Base-by-base conservation (phyloP, 108 stramenopile genomes). In the Schizochytrium sp. region DNA sequence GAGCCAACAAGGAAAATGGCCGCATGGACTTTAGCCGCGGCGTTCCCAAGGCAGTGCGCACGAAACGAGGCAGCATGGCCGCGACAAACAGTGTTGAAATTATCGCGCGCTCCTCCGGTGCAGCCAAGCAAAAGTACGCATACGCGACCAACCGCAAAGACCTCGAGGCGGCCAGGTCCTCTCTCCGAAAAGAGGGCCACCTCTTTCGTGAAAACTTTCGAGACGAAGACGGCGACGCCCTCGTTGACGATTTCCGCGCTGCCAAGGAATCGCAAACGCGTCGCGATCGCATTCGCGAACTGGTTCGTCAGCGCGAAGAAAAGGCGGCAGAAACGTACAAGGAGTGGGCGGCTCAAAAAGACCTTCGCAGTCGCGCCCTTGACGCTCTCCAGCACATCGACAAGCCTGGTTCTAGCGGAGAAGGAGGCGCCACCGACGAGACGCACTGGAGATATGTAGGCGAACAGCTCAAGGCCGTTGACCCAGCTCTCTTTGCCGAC, bases 391-490 rank as follows among this genome's bases (percentile, higher is more conserved):
- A 83, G 28, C 51, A 53, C 48, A 83, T 83, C 1, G 76, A 47
- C n/a, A 83, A 83, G 51, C 76, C 76, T 16, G 76, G 48, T 12
- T 45, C 12, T 34, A 47, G 19, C 28, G 76, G 76, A 8, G 76
- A 83, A 23, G 45, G 48, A 6, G 28, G 12, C 25, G 76, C 76
- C n/a, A 83, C 45, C n/a, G 51, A 53, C 2, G 76, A 83, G 28
- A 53, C 45, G n/a, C 76, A 83, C 5, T 83, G 76, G 76, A 43
- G 51, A 6, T 83, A 53, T 34, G 76, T 83, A 12, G 76, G 76
- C 45, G 76, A 83, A 23, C 76, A 83, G 76, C 76, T 83, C 48
- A 83, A 83, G 51, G 45, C 76, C 28, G 51, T 83, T 23, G 76
- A 83, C 51, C 76, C 19, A 23, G 48, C 19, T 0, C 28, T 83